Evolutionary conservation across 768 basidiomycete genomes (phyloP).

Genomic region (Suillus cothurnatus): DNA sequence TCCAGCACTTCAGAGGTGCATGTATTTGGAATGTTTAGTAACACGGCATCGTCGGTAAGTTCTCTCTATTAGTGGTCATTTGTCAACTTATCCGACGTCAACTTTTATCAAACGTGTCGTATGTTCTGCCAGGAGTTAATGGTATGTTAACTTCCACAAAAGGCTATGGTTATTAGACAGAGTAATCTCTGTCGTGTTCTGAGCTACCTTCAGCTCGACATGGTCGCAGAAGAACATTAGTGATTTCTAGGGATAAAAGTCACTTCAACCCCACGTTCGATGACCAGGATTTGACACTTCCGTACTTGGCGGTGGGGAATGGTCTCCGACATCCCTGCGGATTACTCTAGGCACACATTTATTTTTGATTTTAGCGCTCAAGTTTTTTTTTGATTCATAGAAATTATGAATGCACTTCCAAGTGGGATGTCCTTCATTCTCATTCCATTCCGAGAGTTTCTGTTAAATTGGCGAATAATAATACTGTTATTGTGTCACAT

Average conservation of each 20-base stretch:
- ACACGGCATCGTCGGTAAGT: too few relatives aligned
- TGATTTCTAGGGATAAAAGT: neutral
- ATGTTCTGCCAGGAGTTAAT: neutral
- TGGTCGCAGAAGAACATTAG: neutral
- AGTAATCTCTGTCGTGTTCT: neutral
- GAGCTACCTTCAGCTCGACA: neutral
- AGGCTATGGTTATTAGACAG: neutral
- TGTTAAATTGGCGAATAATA: too few relatives aligned
- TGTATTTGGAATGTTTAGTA: too few relatives aligned
- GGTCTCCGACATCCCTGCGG: too few relatives aligned
- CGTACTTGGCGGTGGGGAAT: slow-evolving; percentile 12
- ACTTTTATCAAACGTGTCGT: neutral
- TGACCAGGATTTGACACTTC: too few relatives aligned
- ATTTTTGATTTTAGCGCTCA: too few relatives aligned
- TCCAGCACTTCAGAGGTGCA: neutral
- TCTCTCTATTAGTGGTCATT: neutral
- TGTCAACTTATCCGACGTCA: neutral
- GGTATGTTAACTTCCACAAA: neutral
- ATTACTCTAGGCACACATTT: too few relatives aligned
- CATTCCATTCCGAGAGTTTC: too few relatives aligned
- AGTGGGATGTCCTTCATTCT: too few relatives aligned
- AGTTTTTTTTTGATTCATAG: too few relatives aligned
- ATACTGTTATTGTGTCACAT: too few relatives aligned
- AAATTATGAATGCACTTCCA: too few relatives aligned
- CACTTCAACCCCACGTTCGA: neutral